Conservation (phyloP, 768 basidiomycete species). For the Pleurotus pulmonarius region DNA sequence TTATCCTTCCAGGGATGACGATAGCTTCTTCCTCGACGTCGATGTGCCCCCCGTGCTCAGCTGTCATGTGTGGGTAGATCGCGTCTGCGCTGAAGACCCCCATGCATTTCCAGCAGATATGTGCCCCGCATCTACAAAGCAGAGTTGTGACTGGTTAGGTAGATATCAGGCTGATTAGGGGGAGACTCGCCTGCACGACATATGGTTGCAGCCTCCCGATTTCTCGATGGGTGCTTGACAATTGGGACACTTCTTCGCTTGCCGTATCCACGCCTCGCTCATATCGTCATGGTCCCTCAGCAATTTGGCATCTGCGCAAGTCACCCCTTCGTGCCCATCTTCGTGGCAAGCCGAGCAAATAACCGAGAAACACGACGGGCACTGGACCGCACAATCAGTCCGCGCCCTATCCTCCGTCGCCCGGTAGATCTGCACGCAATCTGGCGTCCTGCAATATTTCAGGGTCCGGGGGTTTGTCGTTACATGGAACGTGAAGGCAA, state of each 20-base stretch:
- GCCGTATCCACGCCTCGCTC: slow-evolving; percentile 33
- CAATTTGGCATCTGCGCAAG: slow-evolving; percentile 35
- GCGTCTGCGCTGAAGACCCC: slow-evolving; percentile 25
- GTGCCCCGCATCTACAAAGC: slow-evolving; percentile 29
- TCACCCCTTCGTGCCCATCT: slow-evolving; percentile 48
- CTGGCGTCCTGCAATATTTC: slow-evolving; percentile 68
- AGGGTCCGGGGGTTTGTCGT: slow-evolving; percentile 52
- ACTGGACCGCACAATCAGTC: slow-evolving; percentile 1
- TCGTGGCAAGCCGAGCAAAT: slow-evolving; percentile 47
- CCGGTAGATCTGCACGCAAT: slow-evolving; percentile 66
- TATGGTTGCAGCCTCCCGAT: slow-evolving; percentile 52
- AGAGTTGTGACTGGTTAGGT: background rate
- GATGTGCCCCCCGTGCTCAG: slow-evolving; percentile 25
- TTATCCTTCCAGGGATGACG: background rate
- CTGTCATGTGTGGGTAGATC: slow-evolving; percentile 33
- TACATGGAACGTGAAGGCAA: slow-evolving; percentile 52
- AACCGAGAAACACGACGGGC: slow-evolving; percentile 28
- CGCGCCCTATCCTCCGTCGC: slow-evolving; percentile 5
- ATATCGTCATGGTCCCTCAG: slow-evolving; percentile 27
- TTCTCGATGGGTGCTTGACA: slow-evolving; percentile 47
- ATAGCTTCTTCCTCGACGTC: slow-evolving; percentile 8
- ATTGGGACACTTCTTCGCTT: slow-evolving; percentile 43
- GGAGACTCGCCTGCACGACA: slow-evolving; percentile 36
- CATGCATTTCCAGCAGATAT: slow-evolving; percentile 57
- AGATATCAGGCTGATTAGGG: background rate